Evolutionary conservation across 495 filamentous ascomycete species (phyloP).

Genomic region (Rhizodiscina lignyota): DNA sequence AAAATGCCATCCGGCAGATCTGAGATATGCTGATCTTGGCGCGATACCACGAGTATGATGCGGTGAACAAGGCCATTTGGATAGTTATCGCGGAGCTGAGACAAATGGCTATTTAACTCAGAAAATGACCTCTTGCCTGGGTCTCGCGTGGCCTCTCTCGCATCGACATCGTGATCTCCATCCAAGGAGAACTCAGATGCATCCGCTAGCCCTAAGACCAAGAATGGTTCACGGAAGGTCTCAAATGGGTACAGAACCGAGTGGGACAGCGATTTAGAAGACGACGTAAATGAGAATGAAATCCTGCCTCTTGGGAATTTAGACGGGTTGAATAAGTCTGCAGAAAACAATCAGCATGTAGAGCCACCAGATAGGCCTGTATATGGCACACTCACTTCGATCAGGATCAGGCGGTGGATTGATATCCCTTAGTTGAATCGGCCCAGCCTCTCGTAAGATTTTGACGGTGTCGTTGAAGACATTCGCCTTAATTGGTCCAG

Average conservation of each 20-base stretch:
- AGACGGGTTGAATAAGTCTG: constrained; percentile 90
- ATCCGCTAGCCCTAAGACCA: constrained; percentile 66
- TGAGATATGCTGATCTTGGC: constrained; percentile 12
- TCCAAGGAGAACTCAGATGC: constrained; percentile 9
- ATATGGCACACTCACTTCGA: constrained; percentile 46
- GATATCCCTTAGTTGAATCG: constrained; percentile 79
- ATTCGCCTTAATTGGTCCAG: constrained; percentile 68
- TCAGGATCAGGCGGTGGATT: constrained; percentile 76
- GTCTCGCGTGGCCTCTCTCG: constrained; percentile 40
- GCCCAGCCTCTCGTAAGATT: constrained; percentile 60
- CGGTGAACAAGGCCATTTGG: constrained; percentile 63
- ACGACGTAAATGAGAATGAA: constrained; percentile 75
- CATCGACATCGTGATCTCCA: constrained; percentile 21
- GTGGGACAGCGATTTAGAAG: constrained; percentile 60
- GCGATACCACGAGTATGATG: constrained; percentile 62
- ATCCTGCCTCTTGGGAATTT: constrained; percentile 81
- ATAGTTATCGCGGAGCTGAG: constrained; percentile 27
- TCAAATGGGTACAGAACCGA: constrained; percentile 72
- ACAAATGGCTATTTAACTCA: too few relatives aligned
- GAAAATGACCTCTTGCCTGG: too few relatives aligned
- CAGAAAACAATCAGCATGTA: not conserved
- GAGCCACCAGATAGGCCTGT: constrained; percentile 17
- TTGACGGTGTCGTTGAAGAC: constrained; percentile 66
- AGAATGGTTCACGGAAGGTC: constrained; percentile 60
- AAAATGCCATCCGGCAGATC: constrained; percentile 43